Base-by-base conservation (phyloP, 345 rosid genomes). In the Xanthoceras sorbifolium region DNA sequence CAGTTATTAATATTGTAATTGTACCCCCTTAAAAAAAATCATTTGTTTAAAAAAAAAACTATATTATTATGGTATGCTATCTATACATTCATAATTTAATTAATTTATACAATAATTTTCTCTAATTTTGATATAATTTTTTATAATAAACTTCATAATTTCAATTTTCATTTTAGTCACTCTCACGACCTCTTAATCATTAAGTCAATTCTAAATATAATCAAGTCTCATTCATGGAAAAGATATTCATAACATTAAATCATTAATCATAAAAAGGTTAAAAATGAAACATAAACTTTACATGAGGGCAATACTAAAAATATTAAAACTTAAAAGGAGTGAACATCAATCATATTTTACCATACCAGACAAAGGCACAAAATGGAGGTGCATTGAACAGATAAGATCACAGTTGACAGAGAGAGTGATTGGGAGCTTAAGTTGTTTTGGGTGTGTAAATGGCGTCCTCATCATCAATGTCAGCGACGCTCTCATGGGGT, bases 401-500 rank as follows among this genome's bases (percentile, higher is more conserved):
- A 82, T 75, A 82, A 82, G 83, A 60, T 52, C 62, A 54, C 40
- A 6, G 0, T 17, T 50, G n/a, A 9, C 23, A 38, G 4, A 25
- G 32, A 68, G 17, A 31, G 18, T 52, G 34, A 9, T 28, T 23
- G 2, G 12, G 60, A 73, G 69, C 3, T 12, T 9, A 1, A 31
- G 20, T 10, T 9, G 1, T 48, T 29, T 32, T 9, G 70, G 61
- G 18, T 8, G 32, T 60, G 57, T 22, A 23, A 65, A 74, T 65
- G 52, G 54, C 44, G 15, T 36, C 18, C 28, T 50, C 93, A 29
- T 86, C 91, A 26, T 85, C 90, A 40, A 71, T 90, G 44, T 82
- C 89, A 67, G 76, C 90, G 44, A 75, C 90, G 17, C 91, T 94
- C 55, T 88, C 94, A 12, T 90, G 93, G 90, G 86, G 85, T 73